Evolutionary conservation across 495 filamentous ascomycete genomes (phyloP), one percentile per base, ranked within the genome.

Genomic region (Aspergillus panamensis): DNA sequence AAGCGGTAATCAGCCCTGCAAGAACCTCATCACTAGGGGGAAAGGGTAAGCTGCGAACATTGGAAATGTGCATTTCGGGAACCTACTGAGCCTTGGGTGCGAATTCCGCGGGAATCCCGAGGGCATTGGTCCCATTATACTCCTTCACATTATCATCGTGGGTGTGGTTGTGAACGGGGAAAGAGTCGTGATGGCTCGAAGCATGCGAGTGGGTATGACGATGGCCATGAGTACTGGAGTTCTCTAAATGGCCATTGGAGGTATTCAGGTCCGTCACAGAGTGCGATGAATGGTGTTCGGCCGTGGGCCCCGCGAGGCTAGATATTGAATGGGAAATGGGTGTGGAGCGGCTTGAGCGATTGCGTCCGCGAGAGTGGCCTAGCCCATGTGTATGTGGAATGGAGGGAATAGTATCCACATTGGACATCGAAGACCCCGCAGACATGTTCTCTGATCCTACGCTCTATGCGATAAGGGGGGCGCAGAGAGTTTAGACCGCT

Each of bases 351-450:
- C 55, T 62, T 35, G 72, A 74, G 48, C 76, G 72, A 56, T 65
- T 68, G 55, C 69, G 74, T 35, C 69, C 57, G 21, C 70, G 70
- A 62, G 66, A 69, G 43, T 77, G 72, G 20, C 70, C 63, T 43
- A 70, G 67, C 16, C 61, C 53, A 58, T 74, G 67, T 51, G 62
- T 64, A 61, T 64, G 63, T 37, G 64, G 60, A 20, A 55, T 51
- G 39, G 62, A 59, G 48, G 69, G 60, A 45, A 68, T 60, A 32
- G 67, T 59, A 59, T 75, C 69, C 68, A 66, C 66, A 47, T 52
- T 65, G 55, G 65, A 66, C 53, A 66, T 66, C 58, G 69, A 59
- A 50, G 64, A 54, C 63, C 71, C 72, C 60, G 68, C 69, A 50
- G 73, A 75, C 76, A 79, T 79, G 54, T 29, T 73, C 59, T 58